phyloP scores from a whole-genome alignment of 179 eudicot species.

The Patellifolia procumbens region DNA sequence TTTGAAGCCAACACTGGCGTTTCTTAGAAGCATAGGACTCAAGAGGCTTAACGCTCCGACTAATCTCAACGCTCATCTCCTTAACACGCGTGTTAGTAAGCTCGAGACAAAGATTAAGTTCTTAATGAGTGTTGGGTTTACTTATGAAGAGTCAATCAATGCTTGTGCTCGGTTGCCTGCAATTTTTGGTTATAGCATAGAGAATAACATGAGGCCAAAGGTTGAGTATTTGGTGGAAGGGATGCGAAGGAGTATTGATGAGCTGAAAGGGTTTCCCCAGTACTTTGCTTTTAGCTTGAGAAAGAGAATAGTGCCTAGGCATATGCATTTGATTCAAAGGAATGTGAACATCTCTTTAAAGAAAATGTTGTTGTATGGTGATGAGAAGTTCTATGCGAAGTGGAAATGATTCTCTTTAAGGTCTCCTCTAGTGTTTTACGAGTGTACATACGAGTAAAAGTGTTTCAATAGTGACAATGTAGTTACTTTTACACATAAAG shows the following conservation, averaged over 20 bases:
- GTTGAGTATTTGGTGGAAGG: constrained; percentile 46
- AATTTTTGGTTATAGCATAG: constrained; percentile 55
- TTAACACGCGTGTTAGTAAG: constrained; percentile 45
- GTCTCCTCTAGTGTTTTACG: neutral
- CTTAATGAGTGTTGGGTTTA: constrained; percentile 41
- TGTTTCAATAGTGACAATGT: neutral
- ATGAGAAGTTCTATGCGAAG: constrained; percentile 44
- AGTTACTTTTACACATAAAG: neutral
- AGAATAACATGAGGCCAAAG: constrained; percentile 52
- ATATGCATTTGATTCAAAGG: constrained; percentile 52
- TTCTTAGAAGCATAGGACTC: constrained; percentile 41
- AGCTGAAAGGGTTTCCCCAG: constrained; percentile 44
- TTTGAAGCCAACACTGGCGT: constrained; percentile 46
- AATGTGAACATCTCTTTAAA: constrained; percentile 39
- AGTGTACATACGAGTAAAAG: neutral
- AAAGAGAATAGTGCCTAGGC: constrained; percentile 50
- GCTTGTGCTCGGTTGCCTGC: constrained; percentile 57
- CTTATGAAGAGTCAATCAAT: constrained; percentile 37
- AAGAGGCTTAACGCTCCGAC: constrained; percentile 39
- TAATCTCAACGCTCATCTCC: constrained; percentile 53
- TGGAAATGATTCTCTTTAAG: constrained; percentile 40
- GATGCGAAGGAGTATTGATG: constrained; percentile 50
- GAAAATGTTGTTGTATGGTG: constrained; percentile 44
- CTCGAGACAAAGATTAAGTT: constrained; percentile 48
- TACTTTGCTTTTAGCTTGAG: constrained; percentile 60